These are phyloP conservation scores for Cytospora schulzeri DNA, from an alignment of 2,329 filamentous ascomycete species.

Conservation along the genomic window DNA sequence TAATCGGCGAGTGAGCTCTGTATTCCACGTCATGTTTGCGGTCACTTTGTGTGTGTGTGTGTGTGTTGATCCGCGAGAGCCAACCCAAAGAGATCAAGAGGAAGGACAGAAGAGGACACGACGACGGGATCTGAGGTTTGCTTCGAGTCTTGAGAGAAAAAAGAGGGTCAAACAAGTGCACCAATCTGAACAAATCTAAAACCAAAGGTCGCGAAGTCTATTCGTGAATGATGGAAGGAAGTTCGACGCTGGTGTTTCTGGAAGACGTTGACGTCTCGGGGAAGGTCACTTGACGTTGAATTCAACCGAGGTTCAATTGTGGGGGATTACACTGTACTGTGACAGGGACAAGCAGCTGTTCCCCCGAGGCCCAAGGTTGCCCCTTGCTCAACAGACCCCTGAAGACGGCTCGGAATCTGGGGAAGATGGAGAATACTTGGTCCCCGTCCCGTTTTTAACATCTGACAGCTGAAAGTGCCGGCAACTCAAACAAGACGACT, in stretches of 20 bases:
- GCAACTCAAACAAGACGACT: neutral
- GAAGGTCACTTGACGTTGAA: constrained; percentile 5
- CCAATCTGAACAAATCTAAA: neutral
- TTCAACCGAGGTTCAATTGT: constrained; percentile 25
- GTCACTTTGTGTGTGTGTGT: neutral
- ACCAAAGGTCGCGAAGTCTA: neutral
- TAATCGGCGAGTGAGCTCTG: constrained; percentile 27
- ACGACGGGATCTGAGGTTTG: neutral
- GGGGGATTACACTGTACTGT: constrained; percentile 18
- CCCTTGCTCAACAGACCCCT: constrained; percentile 8
- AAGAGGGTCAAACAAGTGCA: neutral
- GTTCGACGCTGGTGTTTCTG: neutral
- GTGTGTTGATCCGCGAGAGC: neutral
- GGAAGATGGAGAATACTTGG: constrained; percentile 13
- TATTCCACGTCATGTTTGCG: constrained; percentile 28
- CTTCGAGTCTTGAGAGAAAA: neutral
- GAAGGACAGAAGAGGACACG: neutral
- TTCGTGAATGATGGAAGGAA: neutral
- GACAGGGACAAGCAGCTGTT: too few relatives aligned
- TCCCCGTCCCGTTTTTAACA: neutral
- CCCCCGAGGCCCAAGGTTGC: constrained; percentile 8
- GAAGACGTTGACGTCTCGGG: neutral
- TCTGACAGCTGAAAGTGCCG: constrained; percentile 18
- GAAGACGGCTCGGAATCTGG: constrained; percentile 1
- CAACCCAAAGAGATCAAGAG: neutral